phyloP scores from a whole-genome alignment of 2,329 filamentous ascomycete genomes.

The Phialophora verrucosa region DNA sequence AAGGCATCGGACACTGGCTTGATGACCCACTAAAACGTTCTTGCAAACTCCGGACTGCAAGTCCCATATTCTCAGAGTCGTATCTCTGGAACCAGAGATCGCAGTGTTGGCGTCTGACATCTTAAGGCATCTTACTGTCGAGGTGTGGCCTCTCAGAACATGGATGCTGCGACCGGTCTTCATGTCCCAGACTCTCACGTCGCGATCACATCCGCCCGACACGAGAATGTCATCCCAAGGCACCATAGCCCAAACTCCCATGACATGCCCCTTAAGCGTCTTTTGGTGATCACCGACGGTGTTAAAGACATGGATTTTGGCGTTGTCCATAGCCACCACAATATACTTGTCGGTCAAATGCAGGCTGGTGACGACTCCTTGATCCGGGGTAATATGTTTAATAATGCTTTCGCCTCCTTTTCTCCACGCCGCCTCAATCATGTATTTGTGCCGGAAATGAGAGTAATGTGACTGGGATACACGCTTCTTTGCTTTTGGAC shows the following conservation, averaged over 20 bases:
- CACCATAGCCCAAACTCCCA: slow-evolving; percentile 99
- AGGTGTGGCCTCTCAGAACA: slow-evolving; percentile 90
- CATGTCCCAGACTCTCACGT: slow-evolving; percentile 97
- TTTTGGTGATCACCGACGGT: slow-evolving; percentile 86
- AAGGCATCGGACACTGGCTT: slow-evolving; percentile 91
- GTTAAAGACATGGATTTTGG: slow-evolving; percentile 97
- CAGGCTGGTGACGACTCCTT: slow-evolving; percentile 93
- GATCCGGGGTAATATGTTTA: slow-evolving; percentile 91
- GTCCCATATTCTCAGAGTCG: slow-evolving; percentile 94
- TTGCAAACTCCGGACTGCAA: slow-evolving; percentile 84
- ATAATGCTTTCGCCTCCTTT: slow-evolving; percentile 84
- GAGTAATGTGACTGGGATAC: slow-evolving; percentile 86
- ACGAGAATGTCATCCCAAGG: slow-evolving; percentile 95
- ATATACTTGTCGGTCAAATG: slow-evolving; percentile 96
- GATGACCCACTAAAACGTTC: slow-evolving; percentile 91
- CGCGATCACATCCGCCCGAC: slow-evolving; percentile 93
- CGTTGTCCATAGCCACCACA: slow-evolving; percentile 95
- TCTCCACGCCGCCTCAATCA: slow-evolving; percentile 96
- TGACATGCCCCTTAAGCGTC: slow-evolving; percentile 91
- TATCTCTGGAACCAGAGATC: slow-evolving; percentile 95
- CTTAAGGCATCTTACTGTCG: slow-evolving; percentile 93
- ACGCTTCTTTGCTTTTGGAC: slow-evolving; percentile 50
- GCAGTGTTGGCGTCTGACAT: slow-evolving; percentile 95
- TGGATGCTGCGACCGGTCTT: slow-evolving; percentile 81
- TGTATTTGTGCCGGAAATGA: slow-evolving; percentile 96